Evolutionary conservation across 345 rosid species (phyloP).

Genomic region (Rhodamnia argentea): DNA sequence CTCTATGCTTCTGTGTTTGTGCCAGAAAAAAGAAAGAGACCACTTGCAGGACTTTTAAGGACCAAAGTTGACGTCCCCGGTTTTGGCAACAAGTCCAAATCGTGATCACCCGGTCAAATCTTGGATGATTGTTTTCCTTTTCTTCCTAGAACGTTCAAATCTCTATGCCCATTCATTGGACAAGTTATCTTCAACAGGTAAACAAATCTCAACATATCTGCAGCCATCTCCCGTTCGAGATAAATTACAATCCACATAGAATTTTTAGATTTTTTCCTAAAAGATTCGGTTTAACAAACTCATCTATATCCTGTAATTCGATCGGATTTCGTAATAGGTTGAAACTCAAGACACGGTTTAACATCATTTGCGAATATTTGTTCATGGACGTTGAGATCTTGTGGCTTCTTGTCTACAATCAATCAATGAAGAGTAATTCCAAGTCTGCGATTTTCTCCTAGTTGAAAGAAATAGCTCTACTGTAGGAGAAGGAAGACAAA

Average conservation of each 20-base stretch:
- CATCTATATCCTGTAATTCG: too few relatives aligned
- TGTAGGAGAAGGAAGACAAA: too few relatives aligned
- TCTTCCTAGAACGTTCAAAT: not conserved
- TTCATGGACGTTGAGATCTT: not conserved
- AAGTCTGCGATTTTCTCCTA: not conserved
- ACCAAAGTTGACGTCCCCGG: not conserved
- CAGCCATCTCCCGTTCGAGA: not conserved
- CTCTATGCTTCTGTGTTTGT: not conserved
- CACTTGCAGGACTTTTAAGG: not conserved
- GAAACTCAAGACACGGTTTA: too few relatives aligned
- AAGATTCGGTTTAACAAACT: not conserved
- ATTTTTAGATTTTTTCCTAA: not conserved
- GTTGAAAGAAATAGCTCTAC: too few relatives aligned
- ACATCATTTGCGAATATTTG: not conserved
- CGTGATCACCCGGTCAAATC: not conserved
- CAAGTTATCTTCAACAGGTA: not conserved
- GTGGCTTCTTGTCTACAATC: too few relatives aligned
- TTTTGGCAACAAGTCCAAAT: not conserved
- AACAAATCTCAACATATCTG: not conserved
- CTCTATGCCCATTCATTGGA: not conserved
- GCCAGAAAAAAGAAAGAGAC: not conserved
- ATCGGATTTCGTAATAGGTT: too few relatives aligned
- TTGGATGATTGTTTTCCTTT: not conserved
- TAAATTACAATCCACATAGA: not conserved
- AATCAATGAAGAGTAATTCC: not conserved